Percentiles rank a stretch among this genome's conserved stretches.
Evolutionary conservation across 2,329 filamentous ascomycete genomes (phyloP).

Genomic region (Neophaeococcomyces aloes): DNA sequence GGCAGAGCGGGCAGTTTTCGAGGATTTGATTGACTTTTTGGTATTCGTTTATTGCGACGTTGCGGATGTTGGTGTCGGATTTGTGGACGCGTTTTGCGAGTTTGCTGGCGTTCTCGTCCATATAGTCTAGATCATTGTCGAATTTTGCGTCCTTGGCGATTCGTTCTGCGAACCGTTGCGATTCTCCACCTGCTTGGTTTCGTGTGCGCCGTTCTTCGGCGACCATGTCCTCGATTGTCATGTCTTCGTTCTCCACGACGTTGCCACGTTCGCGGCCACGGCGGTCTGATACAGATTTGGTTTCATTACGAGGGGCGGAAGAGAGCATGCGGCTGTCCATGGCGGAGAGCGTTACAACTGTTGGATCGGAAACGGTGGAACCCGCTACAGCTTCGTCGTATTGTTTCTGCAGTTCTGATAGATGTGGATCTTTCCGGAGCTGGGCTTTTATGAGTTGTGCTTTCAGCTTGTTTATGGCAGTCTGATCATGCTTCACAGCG

Average conservation of each 20-base stretch:
- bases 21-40: slow-evolving; percentile 80
- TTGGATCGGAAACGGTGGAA: slow-evolving; percentile 50
- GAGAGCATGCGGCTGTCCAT: slow-evolving; percentile 87
- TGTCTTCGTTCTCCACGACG: slow-evolving; percentile 86
- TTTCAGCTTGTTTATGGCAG: slow-evolving; percentile 74
- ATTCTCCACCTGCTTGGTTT: slow-evolving; percentile 67
- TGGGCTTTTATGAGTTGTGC: slow-evolving; percentile 96
- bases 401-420: slow-evolving; percentile 64
- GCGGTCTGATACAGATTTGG: slow-evolving; percentile 66
- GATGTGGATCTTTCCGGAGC: slow-evolving; percentile 65
- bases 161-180: slow-evolving; percentile 71
- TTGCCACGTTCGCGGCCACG: slow-evolving; percentile 73
- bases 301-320: slow-evolving; percentile 61
- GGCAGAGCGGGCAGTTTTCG: slow-evolving; percentile 79
- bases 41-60: slow-evolving; percentile 75
- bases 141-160: slow-evolving; percentile 92
- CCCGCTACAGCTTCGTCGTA: slow-evolving; percentile 66
- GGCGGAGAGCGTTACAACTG: slow-evolving; percentile 68
- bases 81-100: slow-evolving; percentile 80
- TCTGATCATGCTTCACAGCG: slow-evolving; percentile 38
- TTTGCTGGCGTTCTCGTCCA: slow-evolving; percentile 91
- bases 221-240: slow-evolving; percentile 95
- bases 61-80: slow-evolving; percentile 77
- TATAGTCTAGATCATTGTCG: slow-evolving; percentile 84
- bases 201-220: slow-evolving; percentile 82